Percentiles rank a stretch among this genome's conserved stretches.
Evolutionary conservation across 2,329 filamentous ascomycete species (phyloP).

Genomic region (Penicillium hordei): DNA sequence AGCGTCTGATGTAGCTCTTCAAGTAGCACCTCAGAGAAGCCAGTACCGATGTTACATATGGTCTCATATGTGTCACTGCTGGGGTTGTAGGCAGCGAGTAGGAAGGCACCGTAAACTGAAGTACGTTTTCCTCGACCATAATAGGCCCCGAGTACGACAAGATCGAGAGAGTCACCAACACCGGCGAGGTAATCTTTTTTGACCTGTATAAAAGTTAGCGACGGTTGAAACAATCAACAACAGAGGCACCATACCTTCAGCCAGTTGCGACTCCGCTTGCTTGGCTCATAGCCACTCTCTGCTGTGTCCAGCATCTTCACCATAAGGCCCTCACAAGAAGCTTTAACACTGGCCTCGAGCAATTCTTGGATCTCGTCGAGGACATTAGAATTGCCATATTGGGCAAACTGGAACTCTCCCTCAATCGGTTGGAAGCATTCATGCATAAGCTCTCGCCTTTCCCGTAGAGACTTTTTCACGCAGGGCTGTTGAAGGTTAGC

Average conservation of each 20-base stretch:
- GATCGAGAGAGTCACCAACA: constrained; percentile 90
- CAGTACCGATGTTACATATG: constrained; percentile 97
- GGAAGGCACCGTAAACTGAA: constrained; percentile 90
- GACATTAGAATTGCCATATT: constrained; percentile 80
- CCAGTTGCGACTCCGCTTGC: constrained; percentile 96
- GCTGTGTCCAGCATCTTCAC: constrained; percentile 97
- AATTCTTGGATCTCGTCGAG: constrained; percentile 91
- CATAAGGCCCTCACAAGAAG: constrained; percentile 96
- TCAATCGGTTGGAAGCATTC: constrained; percentile 73
- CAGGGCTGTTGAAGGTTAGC: constrained; percentile 53
- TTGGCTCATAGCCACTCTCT: constrained; percentile 93
- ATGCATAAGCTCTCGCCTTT: constrained; percentile 74
- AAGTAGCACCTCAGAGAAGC: constrained; percentile 93
- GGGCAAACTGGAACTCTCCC: constrained; percentile 89
- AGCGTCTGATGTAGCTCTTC: constrained; percentile 79
- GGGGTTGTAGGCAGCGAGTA: constrained; percentile 90
- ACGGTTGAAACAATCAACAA: not conserved
- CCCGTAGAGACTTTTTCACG: constrained; percentile 81
- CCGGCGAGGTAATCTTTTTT: constrained; percentile 98
- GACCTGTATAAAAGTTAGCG: constrained; percentile 55
- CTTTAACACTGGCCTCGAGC: constrained; percentile 91
- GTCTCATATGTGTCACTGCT: constrained; percentile 82
- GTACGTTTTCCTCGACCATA: constrained; percentile 93
- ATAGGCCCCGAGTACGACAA: constrained; percentile 94
- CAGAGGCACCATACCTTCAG: constrained; percentile 66